A percentile compares a stretch with the other conserved stretches of the same genome.
Conservation (phyloP, 352 stramenopile genomes). For the Globisporangium cylindrosporum region DNA sequence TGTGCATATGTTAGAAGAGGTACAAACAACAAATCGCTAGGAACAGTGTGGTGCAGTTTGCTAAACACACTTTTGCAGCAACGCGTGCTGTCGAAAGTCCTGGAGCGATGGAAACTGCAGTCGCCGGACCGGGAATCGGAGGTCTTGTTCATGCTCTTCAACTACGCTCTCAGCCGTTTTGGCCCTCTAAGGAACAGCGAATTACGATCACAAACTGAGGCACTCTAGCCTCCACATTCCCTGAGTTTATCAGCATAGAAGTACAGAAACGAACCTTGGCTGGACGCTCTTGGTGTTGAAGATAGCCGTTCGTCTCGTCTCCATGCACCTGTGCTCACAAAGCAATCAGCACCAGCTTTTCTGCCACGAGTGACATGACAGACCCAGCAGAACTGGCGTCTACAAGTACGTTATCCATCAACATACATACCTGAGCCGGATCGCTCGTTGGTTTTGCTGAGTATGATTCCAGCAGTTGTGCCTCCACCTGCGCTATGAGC, state of each 20-base stretch:
- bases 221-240: not conserved
- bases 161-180: not conserved
- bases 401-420: not conserved
- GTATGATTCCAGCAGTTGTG: conserved; percentile 15
- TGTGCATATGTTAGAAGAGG: not conserved
- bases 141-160: conserved; percentile 5
- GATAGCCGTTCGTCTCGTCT: not conserved
- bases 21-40: not conserved
- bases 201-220: not conserved
- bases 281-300: conserved; percentile 1
- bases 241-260: not conserved
- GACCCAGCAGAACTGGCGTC: not conserved
- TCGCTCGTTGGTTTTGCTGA: not conserved
- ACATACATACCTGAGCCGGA: not conserved
- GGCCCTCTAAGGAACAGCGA: not conserved
- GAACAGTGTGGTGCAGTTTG: not conserved
- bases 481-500: conserved; percentile 42
- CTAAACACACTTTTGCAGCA: conserved; percentile 44
- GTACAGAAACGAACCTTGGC: conserved; percentile 11
- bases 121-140: conserved; percentile 40
- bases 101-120: conserved; percentile 58
- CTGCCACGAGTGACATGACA: not conserved
- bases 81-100: conserved; percentile 47
- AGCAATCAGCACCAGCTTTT: not conserved
- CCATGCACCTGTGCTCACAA: not conserved